phyloP scores from a whole-genome alignment of 331 rosid genomes.

The Quercus tomentella region DNA sequence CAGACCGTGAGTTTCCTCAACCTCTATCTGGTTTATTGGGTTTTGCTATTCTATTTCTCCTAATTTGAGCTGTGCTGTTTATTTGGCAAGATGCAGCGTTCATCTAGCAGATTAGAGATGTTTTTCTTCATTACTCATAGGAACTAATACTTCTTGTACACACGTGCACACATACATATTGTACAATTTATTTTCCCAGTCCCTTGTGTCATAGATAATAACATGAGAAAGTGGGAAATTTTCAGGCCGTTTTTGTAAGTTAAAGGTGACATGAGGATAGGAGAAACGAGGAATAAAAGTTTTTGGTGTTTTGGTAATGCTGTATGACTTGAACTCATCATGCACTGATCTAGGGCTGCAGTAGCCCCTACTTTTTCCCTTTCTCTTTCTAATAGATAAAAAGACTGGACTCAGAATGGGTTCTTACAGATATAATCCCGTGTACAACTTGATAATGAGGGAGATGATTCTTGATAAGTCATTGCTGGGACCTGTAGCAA shows the following conservation, averaged over 20 bases:
- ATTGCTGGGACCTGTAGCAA: neutral
- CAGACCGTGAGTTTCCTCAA: conserved; percentile 81
- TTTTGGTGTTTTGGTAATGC: neutral
- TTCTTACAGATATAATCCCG: neutral
- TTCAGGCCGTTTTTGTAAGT: neutral
- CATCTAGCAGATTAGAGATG: neutral
- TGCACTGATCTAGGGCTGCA: neutral
- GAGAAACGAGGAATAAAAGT: neutral
- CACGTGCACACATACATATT: neutral
- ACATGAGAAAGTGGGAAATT: neutral
- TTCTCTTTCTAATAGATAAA: neutral
- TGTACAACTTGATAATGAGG: neutral
- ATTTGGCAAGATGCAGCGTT: neutral
- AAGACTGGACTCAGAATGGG: neutral
- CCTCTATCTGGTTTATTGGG: conserved; percentile 11
- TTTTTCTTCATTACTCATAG: conserved; percentile 1
- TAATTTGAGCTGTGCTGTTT: conserved; percentile 6
- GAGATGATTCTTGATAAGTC: neutral
- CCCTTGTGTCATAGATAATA: neutral
- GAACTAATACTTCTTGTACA: neutral
- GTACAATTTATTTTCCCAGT: neutral
- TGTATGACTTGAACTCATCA: neutral
- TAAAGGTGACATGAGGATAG: neutral
- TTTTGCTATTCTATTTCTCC: neutral
- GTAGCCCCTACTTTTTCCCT: neutral